These are phyloP conservation scores for Aspergillus intermedius DNA, from an alignment of 2,329 filamentous ascomycete species.

Conservation along the genomic window DNA sequence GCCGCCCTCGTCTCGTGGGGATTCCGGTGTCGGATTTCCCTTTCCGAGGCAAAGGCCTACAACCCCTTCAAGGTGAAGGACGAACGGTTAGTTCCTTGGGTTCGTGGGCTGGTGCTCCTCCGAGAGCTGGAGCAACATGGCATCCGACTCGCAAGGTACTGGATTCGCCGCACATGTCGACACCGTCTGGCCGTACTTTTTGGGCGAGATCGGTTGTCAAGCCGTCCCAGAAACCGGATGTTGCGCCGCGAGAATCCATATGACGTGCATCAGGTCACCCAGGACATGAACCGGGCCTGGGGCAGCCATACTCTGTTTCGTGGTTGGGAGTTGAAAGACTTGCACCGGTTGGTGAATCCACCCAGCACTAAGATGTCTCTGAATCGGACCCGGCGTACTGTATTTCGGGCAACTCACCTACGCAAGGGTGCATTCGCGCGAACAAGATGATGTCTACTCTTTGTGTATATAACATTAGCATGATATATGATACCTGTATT, in stretches of 20 bases:
- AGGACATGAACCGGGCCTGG: constrained; percentile 31
- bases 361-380: constrained; percentile 8
- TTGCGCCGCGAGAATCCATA: constrained; percentile 33
- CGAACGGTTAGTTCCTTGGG: constrained; percentile 30
- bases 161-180: constrained; percentile 28
- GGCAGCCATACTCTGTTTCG: constrained; percentile 24
- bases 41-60: constrained; percentile 10
- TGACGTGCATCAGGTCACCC: constrained; percentile 21
- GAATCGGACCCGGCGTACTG: constrained; percentile 1
- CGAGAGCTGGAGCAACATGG: constrained; percentile 32
- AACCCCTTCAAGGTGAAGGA: constrained; percentile 12
- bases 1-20: constrained; percentile 46
- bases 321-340: constrained; percentile 14
- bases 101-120: constrained; percentile 35
- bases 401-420: background rate
- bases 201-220: constrained; percentile 23
- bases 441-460: background rate
- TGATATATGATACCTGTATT: background rate
- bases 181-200: constrained; percentile 34
- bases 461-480: background rate
- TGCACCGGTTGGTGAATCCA: constrained; percentile 19
- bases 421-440: background rate
- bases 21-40: constrained; percentile 32
- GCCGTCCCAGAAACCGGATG: constrained; percentile 27
- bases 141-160: constrained; percentile 23